Base-by-base conservation (phyloP, 768 basidiomycete species). In the Suillus weaverae region DNA sequence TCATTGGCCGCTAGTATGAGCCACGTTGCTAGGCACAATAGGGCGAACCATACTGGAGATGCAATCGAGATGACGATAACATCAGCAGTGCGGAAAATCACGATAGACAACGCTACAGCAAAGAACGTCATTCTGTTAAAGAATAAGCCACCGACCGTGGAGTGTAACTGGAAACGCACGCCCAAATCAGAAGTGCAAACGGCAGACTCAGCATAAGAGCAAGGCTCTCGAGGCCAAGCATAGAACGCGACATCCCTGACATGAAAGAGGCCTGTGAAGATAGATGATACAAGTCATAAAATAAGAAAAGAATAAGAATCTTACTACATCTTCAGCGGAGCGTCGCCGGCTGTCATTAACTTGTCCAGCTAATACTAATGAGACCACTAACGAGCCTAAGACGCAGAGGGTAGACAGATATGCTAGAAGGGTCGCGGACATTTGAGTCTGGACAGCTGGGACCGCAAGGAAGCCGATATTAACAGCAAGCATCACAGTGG, bases 141-240 rank as follows among this genome's bases (percentile, higher is more conserved):
- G n/a, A n/a, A 4, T 46, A n/a, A 46, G 44, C 9, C 4, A 46
- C 9, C 9, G n/a, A 46, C n/a, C 44, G 9, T 46, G 20, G 44
- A 46, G 20, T 44, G 8, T 18, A n/a, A 46, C 44, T 4, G 9
- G n/a, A 46, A 46, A 33, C 76, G 64, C 38, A 77, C 75, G 66
- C 69, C 69, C 72, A 76, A 68, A 77, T 73, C 38, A 76, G 68
- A 20, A 74, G 65, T 26, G 70, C 76, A 53, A 74, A 76, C 5
- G 76, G 76, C 22, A 77, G 65, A 61, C 72, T 75, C 62, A 72
- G 77, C 57, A 75, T 66, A 32, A 77, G 72, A 0, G 75, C 70
- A 20, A 78, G 63, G 1, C 69, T 63, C 61, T 62, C 60, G 5
- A 62, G 39, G 32, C 46, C 50, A 6, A 48, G 16, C 33, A 62